Evolutionary conservation across 1,284 basidiomycete genomes (phyloP), one percentile per base, ranked within the genome.

Genomic region (Laetiporus sulphureus): DNA sequence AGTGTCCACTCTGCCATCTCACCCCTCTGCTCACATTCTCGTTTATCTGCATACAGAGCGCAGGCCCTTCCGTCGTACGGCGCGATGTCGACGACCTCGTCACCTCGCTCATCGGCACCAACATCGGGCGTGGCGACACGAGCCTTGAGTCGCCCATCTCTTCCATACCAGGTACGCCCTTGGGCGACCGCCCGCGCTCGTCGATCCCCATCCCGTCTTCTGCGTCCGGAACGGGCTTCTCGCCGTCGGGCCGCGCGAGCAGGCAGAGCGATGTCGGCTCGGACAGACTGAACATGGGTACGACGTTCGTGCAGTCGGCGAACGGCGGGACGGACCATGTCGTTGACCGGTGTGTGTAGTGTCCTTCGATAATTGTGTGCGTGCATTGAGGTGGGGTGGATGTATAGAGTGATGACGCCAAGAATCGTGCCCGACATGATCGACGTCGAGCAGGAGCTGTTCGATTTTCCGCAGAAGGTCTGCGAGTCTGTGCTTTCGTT

Each of bases 391-490:
- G n/a, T n/a, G n/a, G n/a, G n/a, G n/a, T n/a, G n/a, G n/a, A n/a
- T n/a, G n/a, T n/a, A n/a, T 33, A 85, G 83, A 44, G 67, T 69
- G 38, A 68, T 86, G 55, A 79, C 77, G 3, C 78, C 84, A 11
- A 72, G 80, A 32, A 68, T 73, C 27, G 65, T 79, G 27, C 74
- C 78, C n/a, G 87, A 91, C 56, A 71, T 91, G 29, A 77, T 94
- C 45, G 88, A 94, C 53, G 75, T 90, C 11, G 87, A 91, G 49
- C 81, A 90, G 52, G 91, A 94, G 57, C 66, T 94, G 10, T 94
- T 90, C 54, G 90, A 93, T 55, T 65, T 93, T n/a, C 91, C 91
- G 0, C 79, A 83, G 56, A 89, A 86, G 70, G 90, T 88, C 39
- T 24, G 67, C 36, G 15, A 11, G 11, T 31, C 30, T 8, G 25